Conservation (phyloP, 768 basidiomycete species). For the Amanita molliuscula region DNA sequence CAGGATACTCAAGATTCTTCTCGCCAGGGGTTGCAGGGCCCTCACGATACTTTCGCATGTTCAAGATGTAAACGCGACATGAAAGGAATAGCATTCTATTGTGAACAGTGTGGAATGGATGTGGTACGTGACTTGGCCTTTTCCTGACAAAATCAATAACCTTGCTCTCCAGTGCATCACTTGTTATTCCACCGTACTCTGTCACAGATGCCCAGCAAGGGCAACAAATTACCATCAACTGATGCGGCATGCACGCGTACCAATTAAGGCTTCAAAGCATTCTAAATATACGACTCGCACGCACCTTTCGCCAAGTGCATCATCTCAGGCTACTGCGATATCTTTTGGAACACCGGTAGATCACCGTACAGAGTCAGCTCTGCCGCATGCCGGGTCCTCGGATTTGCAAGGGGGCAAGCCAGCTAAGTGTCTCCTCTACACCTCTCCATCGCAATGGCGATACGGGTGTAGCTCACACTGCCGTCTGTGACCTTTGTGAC, state of each 20-base stretch:
- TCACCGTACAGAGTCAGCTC: too few relatives aligned
- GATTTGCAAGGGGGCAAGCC: not conserved
- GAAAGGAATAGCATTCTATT: constrained; percentile 2
- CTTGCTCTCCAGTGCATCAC: not conserved
- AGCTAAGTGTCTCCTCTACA: not conserved
- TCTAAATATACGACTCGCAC: not conserved
- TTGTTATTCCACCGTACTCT: not conserved
- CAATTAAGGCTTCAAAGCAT: not conserved
- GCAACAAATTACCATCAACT: not conserved
- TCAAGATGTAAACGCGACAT: not conserved
- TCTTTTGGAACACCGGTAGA: not conserved
- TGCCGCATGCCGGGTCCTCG: not conserved
- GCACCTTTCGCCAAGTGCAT: too few relatives aligned
- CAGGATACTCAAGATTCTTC: not conserved
- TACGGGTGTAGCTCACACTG: constrained; percentile 31
- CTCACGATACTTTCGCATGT: not conserved
- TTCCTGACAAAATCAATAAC: not conserved
- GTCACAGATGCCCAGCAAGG: not conserved
- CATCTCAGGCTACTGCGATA: not conserved
- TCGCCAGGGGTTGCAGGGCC: not conserved
- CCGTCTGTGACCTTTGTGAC: constrained; percentile 72
- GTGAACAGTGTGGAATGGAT: not conserved
- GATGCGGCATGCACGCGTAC: not conserved
- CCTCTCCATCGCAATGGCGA: not conserved
- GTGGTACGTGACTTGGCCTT: not conserved